These are phyloP conservation scores for Ophiostoma novo-ulmi DNA, from an alignment of 2,329 filamentous ascomycete species.

Conservation along the genomic window DNA sequence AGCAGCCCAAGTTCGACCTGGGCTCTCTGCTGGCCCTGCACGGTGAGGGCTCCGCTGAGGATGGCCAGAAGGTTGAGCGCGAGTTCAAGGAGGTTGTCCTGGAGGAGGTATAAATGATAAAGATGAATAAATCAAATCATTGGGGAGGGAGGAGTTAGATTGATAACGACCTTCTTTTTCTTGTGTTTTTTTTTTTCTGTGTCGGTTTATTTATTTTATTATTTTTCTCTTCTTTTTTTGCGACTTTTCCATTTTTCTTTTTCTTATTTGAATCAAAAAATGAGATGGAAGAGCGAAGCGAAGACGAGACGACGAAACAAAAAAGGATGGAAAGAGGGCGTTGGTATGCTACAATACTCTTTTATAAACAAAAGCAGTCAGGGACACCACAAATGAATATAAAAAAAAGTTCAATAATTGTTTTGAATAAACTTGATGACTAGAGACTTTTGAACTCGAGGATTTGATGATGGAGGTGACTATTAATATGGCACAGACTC, in stretches of 20 bases:
- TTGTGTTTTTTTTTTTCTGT: conserved; percentile 21
- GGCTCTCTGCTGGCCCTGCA: conserved; percentile 93
- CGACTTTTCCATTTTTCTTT: neutral
- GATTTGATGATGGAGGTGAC: neutral
- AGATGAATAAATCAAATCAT: conserved; percentile 2
- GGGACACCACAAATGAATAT: conserved; percentile 22
- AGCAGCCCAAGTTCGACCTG: conserved; percentile 98
- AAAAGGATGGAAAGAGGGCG: conserved; percentile 22
- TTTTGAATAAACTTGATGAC: neutral
- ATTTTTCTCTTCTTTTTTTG: conserved; percentile 19
- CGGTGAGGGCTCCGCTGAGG: conserved; percentile 94
- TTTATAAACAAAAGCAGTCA: conserved; percentile 24
- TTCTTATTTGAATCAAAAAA: neutral
- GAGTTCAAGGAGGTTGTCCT: conserved; percentile 99
- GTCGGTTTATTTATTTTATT: conserved; percentile 20
- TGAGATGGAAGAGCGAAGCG: neutral
- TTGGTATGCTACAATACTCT: conserved; percentile 25
- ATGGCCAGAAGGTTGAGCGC: conserved; percentile 96
- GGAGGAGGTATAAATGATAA: conserved; percentile 72
- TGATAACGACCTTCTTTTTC: conserved; percentile 11
- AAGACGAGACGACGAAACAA: conserved; percentile 13
- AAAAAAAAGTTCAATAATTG: conserved; percentile 21
- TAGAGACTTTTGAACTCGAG: neutral
- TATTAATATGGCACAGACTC: neutral
- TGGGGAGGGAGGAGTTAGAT: conserved; percentile 6